A percentile compares a stretch with the other conserved stretches of the same genome.
Evolutionary conservation across 805 yeast genomes (phyloP).

Genomic region (Candida ficus): DNA sequence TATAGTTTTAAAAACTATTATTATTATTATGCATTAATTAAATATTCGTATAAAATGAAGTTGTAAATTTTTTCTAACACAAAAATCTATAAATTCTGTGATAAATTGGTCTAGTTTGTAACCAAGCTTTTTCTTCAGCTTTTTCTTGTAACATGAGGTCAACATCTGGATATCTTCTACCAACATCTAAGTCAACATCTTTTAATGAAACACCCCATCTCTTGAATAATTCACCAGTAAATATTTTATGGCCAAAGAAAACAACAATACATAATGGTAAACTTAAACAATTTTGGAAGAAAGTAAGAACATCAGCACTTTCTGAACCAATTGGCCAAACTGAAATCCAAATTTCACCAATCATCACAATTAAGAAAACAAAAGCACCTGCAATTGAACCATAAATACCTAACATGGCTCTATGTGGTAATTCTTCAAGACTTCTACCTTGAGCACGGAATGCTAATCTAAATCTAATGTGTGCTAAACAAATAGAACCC

Average conservation of each 20-base stretch:
- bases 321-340: conserved; percentile 52
- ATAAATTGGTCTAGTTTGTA: conserved; percentile 40
- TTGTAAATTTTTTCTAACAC: too few relatives aligned
- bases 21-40: too few relatives aligned
- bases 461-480: conserved; percentile 60
- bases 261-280: conserved; percentile 33
- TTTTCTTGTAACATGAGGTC: conserved; percentile 51
- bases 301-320: conserved; percentile 25
- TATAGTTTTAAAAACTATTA: too few relatives aligned
- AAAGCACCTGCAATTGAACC: conserved; percentile 62
- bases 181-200: conserved; percentile 57
- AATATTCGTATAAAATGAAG: too few relatives aligned
- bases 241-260: conserved; percentile 23
- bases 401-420: conserved; percentile 57
- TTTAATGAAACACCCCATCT: conserved; percentile 37
- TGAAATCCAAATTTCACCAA: conserved; percentile 81
- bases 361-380: conserved; percentile 53
- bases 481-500: conserved; percentile 55
- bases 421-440: conserved; percentile 62
- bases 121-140: conserved; percentile 45
- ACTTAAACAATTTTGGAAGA: conserved; percentile 39
- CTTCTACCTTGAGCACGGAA: conserved; percentile 59
- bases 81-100: conserved; percentile 50
- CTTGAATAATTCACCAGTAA: conserved; percentile 33
- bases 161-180: conserved; percentile 58